Base-by-base conservation (phyloP, 352 stramenopile species). In the Phytophthora cryptogea region DNA sequence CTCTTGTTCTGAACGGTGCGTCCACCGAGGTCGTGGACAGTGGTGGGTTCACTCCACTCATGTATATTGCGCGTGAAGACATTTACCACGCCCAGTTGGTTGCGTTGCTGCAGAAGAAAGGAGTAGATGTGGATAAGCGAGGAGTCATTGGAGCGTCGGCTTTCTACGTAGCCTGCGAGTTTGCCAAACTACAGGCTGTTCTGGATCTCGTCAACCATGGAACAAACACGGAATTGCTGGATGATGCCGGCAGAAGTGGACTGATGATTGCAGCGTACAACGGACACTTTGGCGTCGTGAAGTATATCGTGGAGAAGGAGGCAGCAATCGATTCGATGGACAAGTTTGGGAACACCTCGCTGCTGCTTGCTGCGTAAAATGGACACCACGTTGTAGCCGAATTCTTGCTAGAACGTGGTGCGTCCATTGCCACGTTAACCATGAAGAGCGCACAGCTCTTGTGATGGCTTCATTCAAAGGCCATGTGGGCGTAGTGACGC, bases 121-220 rank as follows among this genome's bases (percentile, higher is more conserved):
- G 39, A 8, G 54, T 40, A 27, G 27, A 35, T 4, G 20, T 46
- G 4, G 40, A 63, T 32, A 40, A 44, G 20, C 45, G 59, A n/a
- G 43, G 30, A 9, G 10, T 14, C 2, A 41, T 42, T 7, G 60
- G 54, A 40, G 20, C 27, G 10, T 41, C 32, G 17, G 46, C 46
- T 48, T 46, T 68, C 17, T 33, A 56, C 31, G 17, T 44, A 8
- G 41, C 46, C 14, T 55, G 60, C 50, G 23, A 42, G 14, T 30
- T 30, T 17, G 60, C 47, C 2, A n/a, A 30, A 2, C 4, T 55
- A 8, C 27, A 41, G 9, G 10, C 26, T 20, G 48, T 23, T 23
- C 20, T 23, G 1, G 20, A 23, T 23, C 20, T 23, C 20, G 20
- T 23, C 20, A 23, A 23, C 20, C 20, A 23, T 23, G 20, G 20